Percentiles rank a stretch among this genome's conserved stretches.
Conservation (phyloP, 441 rosid genomes). For the Populus tomentosa region DNA sequence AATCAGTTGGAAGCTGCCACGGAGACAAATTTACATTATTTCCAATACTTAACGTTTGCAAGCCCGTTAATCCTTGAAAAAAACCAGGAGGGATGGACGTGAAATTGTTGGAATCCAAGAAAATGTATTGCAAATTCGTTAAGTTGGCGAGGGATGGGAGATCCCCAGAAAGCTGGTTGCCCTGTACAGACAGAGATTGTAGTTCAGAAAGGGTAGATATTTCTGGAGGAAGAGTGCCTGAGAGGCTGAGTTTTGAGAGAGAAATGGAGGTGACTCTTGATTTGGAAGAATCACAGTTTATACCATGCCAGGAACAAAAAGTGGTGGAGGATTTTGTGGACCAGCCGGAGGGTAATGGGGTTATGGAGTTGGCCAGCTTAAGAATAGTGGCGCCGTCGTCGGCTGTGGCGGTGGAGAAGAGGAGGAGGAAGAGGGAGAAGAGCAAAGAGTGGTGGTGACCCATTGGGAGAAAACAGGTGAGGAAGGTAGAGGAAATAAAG, state of each 20-base stretch:
- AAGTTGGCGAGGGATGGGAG: slow-evolving; percentile 55
- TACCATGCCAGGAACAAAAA: slow-evolving; percentile 50
- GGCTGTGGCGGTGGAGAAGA: not conserved
- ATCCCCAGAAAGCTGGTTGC: slow-evolving; percentile 45
- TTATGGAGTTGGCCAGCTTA: not conserved
- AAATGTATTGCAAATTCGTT: slow-evolving; percentile 33
- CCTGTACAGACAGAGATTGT: slow-evolving; percentile 33
- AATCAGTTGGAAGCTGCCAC: slow-evolving; percentile 55
- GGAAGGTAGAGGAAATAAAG: not conserved
- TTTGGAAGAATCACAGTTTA: slow-evolving; percentile 35
- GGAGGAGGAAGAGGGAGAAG: not conserved
- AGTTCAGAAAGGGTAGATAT: slow-evolving; percentile 53
- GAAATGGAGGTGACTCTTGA: slow-evolving; percentile 37
- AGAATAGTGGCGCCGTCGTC: slow-evolving; percentile 6
- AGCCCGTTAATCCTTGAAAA: slow-evolving; percentile 49
- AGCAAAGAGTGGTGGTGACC: not conserved
- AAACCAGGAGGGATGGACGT: slow-evolving; percentile 40
- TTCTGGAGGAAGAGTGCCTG: slow-evolving; percentile 46
- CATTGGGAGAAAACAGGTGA: not conserved
- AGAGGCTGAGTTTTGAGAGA: slow-evolving; percentile 35
- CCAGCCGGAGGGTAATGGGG: slow-evolving; percentile 22
- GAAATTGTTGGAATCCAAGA: slow-evolving; percentile 44
- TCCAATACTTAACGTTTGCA: slow-evolving; percentile 41
- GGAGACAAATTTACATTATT: slow-evolving; percentile 21
- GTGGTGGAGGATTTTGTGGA: slow-evolving; percentile 7